phyloP scores from a whole-genome alignment of 2,329 filamentous ascomycete species.

The Epicoccum nigrum region DNA sequence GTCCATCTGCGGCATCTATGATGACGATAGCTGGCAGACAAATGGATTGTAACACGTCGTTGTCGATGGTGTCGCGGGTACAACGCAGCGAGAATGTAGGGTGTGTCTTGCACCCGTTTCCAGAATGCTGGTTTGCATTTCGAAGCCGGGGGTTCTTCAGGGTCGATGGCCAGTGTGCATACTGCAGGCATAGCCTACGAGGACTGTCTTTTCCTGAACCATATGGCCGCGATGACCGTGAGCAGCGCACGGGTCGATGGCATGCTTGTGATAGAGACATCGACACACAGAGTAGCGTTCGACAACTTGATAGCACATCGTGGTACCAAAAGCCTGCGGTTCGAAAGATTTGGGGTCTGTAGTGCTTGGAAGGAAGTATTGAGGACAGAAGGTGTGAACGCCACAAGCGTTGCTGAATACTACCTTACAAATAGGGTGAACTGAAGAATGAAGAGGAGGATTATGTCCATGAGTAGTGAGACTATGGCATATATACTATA shows the following conservation, averaged over 20 bases:
- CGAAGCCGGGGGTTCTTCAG: slow-evolving; percentile 20
- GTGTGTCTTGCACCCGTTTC: slow-evolving; percentile 38
- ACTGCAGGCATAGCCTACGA: slow-evolving; percentile 81
- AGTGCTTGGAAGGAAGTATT: not conserved
- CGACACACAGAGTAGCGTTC: slow-evolving; percentile 86
- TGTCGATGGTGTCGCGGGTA: not conserved
- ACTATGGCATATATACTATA: slow-evolving; percentile 44
- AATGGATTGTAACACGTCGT: not conserved
- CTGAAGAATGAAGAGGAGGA: slow-evolving; percentile 20
- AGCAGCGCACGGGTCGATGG: slow-evolving; percentile 78
- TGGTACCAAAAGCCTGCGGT: slow-evolving; percentile 1
- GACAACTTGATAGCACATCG: slow-evolving; percentile 86
- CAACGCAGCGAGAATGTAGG: slow-evolving; percentile 23
- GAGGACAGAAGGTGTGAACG: slow-evolving; percentile 11
- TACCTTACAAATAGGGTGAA: slow-evolving; percentile 14
- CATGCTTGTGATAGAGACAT: slow-evolving; percentile 87
- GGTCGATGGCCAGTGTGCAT: slow-evolving; percentile 55
- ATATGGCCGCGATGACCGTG: slow-evolving; percentile 76
- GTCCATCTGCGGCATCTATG: not conserved
- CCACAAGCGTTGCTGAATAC: slow-evolving; percentile 19
- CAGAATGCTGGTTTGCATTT: slow-evolving; percentile 30
- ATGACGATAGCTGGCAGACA: not conserved
- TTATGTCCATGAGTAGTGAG: slow-evolving; percentile 24
- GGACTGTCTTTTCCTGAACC: slow-evolving; percentile 75
- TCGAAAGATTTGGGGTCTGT: not conserved